phyloP scores from a whole-genome alignment of 1,139 yeast genomes.

The Candida pseudoviswanathii region DNA sequence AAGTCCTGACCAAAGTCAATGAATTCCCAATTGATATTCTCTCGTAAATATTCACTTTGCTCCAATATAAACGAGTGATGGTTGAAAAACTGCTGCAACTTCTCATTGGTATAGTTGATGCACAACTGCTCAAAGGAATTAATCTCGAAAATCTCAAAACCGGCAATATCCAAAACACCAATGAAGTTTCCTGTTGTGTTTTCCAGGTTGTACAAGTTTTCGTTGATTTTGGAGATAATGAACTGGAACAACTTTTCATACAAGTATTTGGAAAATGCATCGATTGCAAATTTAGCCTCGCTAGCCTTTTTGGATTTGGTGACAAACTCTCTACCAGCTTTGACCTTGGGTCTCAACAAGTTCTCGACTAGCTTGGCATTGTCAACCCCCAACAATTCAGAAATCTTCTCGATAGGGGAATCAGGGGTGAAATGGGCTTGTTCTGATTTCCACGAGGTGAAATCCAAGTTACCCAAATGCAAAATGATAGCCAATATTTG shows the following conservation, averaged over 20 bases:
- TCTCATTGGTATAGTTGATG: constrained; percentile 95
- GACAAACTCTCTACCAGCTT: constrained; percentile 88
- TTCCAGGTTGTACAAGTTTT: constrained; percentile 49
- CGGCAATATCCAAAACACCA: constrained; percentile 96
- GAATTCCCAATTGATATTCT: constrained; percentile 94
- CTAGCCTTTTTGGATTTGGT: constrained; percentile 76
- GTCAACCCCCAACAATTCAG: constrained; percentile 67
- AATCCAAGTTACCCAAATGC: constrained; percentile 83
- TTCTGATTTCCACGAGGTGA: constrained; percentile 70
- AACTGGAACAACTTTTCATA: constrained; percentile 84
- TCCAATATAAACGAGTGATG: constrained; percentile 97
- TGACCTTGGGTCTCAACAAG: constrained; percentile 78
- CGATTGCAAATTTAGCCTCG: constrained; percentile 81
- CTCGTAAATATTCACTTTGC: constrained; percentile 92
- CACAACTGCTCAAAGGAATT: constrained; percentile 97
- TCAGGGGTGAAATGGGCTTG: constrained; percentile 71
- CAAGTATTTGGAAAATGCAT: constrained; percentile 83
- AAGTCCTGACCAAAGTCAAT: constrained; percentile 96
- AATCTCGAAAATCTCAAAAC: constrained; percentile 89
- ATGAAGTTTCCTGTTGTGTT: constrained; percentile 55
- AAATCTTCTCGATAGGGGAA: constrained; percentile 57
- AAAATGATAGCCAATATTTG: constrained; percentile 73
- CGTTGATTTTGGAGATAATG: constrained; percentile 76
- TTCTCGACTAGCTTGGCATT: constrained; percentile 55
- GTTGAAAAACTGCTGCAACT: constrained; percentile 93